A percentile compares a stretch with the other conserved stretches of the same genome.
Conservation (phyloP, 805 yeast species). For the Kuraishia piskuri region DNA sequence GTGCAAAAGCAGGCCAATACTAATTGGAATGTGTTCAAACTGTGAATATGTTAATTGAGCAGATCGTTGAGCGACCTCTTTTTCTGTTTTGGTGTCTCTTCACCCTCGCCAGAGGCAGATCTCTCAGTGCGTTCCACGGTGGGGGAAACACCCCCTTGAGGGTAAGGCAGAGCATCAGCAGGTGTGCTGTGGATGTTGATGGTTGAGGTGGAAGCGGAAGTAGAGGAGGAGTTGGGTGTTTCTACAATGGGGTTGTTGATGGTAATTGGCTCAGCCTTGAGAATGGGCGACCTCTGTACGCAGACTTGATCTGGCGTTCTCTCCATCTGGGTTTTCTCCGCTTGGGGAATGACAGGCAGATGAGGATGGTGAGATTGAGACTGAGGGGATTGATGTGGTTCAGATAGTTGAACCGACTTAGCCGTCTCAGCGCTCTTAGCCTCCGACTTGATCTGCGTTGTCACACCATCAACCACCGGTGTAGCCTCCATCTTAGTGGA, state of each 20-base stretch:
- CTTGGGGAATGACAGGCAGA: not conserved
- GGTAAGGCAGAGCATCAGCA: not conserved
- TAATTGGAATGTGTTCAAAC: not conserved
- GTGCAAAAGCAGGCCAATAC: too few species aligned
- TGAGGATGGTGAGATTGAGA: not conserved
- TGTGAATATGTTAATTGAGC: not conserved
- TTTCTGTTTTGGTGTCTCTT: not conserved
- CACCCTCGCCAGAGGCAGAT: not conserved
- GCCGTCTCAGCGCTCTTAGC: too few species aligned
- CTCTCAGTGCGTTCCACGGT: not conserved
- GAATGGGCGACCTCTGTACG: too few species aligned
- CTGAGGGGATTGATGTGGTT: not conserved
- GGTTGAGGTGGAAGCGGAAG: not conserved
- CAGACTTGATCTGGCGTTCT: too few species aligned
- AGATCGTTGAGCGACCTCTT: slow-evolving; percentile 1
- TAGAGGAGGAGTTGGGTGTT: not conserved
- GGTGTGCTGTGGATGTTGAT: not conserved
- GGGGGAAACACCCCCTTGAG: too few species aligned
- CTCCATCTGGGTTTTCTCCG: too few species aligned
- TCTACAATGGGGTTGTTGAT: not conserved
- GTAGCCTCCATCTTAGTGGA: too few species aligned
- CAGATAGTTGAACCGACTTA: too few species aligned
- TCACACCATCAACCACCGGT: too few species aligned
- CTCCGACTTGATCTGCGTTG: too few species aligned
- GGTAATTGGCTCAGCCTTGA: not conserved